Evolutionary conservation across 2,329 filamentous ascomycete genomes (phyloP).

Genomic region (Xylaria sp.): DNA sequence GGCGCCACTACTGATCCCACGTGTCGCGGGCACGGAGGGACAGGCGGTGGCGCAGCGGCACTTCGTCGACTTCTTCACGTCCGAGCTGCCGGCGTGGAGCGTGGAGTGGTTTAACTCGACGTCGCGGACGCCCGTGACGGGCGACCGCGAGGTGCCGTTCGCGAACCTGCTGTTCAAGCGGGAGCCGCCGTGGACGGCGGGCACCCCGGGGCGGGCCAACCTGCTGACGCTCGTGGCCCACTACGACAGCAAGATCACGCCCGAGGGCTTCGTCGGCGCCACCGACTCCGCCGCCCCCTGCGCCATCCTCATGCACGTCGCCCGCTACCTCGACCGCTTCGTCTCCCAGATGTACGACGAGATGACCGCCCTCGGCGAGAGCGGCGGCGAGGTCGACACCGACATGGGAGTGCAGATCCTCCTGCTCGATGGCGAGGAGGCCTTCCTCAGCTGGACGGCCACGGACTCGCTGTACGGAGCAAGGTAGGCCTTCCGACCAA

Average conservation of each 20-base stretch:
- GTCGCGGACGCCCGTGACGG: conserved; percentile 67
- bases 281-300: conserved; percentile 84
- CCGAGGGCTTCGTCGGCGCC: conserved; percentile 78
- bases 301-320: conserved; percentile 80
- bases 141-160: conserved; percentile 68
- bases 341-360: conserved; percentile 74
- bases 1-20: conserved; percentile 74
- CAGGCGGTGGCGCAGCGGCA: conserved; percentile 69
- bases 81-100: conserved; percentile 69
- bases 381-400: conserved; percentile 59
- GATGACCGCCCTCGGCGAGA: conserved; percentile 62
- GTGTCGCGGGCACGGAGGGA: conserved; percentile 74
- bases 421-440: conserved; percentile 81
- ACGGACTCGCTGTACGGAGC: conserved; percentile 78
- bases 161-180: conserved; percentile 75
- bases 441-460: conserved; percentile 72
- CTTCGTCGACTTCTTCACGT: conserved; percentile 71
- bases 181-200: conserved; percentile 74
- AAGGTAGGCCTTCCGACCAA: no score
- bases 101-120: conserved; percentile 77
- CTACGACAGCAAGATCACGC: conserved; percentile 76
- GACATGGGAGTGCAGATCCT: conserved; percentile 79
- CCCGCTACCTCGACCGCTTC: conserved; percentile 70
- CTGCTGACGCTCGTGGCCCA: conserved; percentile 79
- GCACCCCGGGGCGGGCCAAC: conserved; percentile 72